Evolutionary conservation across 768 basidiomycete genomes (phyloP).

Genomic region (Lactarius sp.): DNA sequence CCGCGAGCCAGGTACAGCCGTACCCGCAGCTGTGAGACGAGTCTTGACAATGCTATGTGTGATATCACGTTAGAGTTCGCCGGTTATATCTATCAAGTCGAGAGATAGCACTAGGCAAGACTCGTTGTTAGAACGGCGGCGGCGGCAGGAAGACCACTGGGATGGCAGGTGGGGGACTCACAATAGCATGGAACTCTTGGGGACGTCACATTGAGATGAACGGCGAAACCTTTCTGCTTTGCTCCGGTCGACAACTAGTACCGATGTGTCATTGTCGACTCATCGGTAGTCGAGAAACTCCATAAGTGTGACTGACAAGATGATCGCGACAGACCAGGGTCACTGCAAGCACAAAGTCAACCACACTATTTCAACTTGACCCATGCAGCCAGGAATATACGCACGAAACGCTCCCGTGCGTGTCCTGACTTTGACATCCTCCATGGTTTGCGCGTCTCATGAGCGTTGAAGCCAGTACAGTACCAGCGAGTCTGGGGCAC

Average conservation of each 20-base stretch:
- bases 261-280: constrained; percentile 81
- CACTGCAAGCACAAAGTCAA: constrained; percentile 21
- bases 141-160: constrained; percentile 1
- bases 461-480: background rate
- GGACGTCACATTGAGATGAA: constrained; percentile 90
- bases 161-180: constrained; percentile 39
- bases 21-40: constrained; percentile 59
- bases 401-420: constrained; percentile 85
- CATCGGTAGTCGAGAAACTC: constrained; percentile 96
- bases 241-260: constrained; percentile 91
- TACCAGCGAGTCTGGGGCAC: too few relatives aligned
- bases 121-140: background rate
- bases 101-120: constrained; percentile 75
- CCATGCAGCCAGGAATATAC: constrained; percentile 30
- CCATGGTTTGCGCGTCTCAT: constrained; percentile 69
- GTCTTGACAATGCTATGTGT: constrained; percentile 87
- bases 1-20: constrained; percentile 49
- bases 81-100: constrained; percentile 97
- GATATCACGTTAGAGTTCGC: constrained; percentile 89
- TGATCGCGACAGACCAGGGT: too few relatives aligned
- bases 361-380: background rate
- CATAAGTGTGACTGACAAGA: constrained; percentile 83
- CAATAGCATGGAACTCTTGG: constrained; percentile 96
- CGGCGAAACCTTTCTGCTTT: constrained; percentile 91
- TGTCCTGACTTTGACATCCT: constrained; percentile 99